These are phyloP conservation scores for Aspergillus awamori DNA, from an alignment of 2,329 filamentous ascomycete species.

Conservation along the genomic window DNA sequence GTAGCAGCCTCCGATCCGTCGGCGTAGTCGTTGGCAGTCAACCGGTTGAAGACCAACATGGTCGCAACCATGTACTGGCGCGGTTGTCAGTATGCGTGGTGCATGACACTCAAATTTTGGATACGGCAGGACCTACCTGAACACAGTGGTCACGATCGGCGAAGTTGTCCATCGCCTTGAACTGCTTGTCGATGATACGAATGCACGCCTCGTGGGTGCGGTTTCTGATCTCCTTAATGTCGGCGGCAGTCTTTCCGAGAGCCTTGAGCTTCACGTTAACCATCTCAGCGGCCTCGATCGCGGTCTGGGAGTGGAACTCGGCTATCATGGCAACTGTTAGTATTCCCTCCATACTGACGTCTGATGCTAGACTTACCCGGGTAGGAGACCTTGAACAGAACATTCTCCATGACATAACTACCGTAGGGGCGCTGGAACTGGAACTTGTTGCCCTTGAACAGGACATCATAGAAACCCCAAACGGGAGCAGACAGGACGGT, in stretches of 20 bases:
- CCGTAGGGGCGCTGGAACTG: constrained; percentile 95
- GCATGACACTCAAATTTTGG: background rate
- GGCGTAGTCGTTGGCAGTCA: constrained; percentile 90
- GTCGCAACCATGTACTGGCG: constrained; percentile 86
- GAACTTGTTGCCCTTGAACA: constrained; percentile 95
- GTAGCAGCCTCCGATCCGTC: constrained; percentile 92
- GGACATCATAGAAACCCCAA: constrained; percentile 99
- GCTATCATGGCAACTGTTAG: constrained; percentile 50
- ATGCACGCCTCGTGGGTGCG: constrained; percentile 98
- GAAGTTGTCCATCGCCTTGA: constrained; percentile 99
- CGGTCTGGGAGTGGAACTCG: constrained; percentile 98
- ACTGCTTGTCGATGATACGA: constrained; percentile 99
- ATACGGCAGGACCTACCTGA: constrained; percentile 56
- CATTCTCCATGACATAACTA: constrained; percentile 99
- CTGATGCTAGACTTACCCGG: constrained; percentile 63
- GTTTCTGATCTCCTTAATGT: constrained; percentile 92
- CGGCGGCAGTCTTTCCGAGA: constrained; percentile 85
- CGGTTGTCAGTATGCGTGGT: constrained; percentile 23
- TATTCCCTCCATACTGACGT: background rate
- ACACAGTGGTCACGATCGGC: constrained; percentile 99
- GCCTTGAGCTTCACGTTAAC: constrained; percentile 81
- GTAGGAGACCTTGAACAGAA: constrained; percentile 99
- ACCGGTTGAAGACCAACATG: constrained; percentile 93
- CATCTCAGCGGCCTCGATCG: constrained; percentile 90
- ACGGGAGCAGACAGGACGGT: constrained; percentile 89